These are phyloP conservation scores for Kazachstania sp. DNA, from an alignment of 1,139 yeast genomes.

Conservation along the genomic window DNA sequence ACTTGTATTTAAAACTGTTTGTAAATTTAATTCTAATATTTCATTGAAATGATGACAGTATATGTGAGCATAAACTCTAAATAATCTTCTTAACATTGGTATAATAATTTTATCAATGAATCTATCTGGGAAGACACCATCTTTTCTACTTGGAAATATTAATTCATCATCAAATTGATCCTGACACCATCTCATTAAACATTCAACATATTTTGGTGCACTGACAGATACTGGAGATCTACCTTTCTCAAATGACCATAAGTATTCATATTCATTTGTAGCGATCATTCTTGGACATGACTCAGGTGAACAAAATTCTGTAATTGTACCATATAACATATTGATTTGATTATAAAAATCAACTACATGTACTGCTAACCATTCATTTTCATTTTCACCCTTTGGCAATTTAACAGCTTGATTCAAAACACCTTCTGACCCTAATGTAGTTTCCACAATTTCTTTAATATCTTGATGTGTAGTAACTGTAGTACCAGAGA, in stretches of 20 bases:
- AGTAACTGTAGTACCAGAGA: slow-evolving; percentile 35
- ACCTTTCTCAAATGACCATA: slow-evolving; percentile 50
- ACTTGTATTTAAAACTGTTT: slow-evolving; percentile 87
- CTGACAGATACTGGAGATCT: slow-evolving; percentile 74
- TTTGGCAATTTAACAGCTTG: slow-evolving; percentile 92
- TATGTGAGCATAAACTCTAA: slow-evolving; percentile 95
- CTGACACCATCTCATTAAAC: slow-evolving; percentile 92
- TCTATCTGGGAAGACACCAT: slow-evolving; percentile 72
- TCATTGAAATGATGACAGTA: slow-evolving; percentile 97
- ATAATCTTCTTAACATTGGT: slow-evolving; percentile 81
- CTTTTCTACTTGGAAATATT: slow-evolving; percentile 81
- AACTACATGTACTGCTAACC: slow-evolving; percentile 92
- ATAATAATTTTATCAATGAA: slow-evolving; percentile 64
- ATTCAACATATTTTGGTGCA: slow-evolving; percentile 92
- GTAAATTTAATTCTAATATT: slow-evolving; percentile 82
- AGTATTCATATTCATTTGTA: slow-evolving; percentile 89
- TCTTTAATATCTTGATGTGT: slow-evolving; percentile 65
- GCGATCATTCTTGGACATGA: slow-evolving; percentile 97
- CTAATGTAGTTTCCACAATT: slow-evolving; percentile 90
- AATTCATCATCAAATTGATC: slow-evolving; percentile 80
- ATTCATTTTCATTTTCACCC: slow-evolving; percentile 86
- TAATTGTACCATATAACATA: slow-evolving; percentile 92
- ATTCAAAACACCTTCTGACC: slow-evolving; percentile 80
- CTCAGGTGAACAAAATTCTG: slow-evolving; percentile 89
- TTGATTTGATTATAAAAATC: slow-evolving; percentile 92